Evolutionary conservation across 768 basidiomycete species (phyloP), one percentile per base, ranked within the genome.

Genomic region (Dendrothele bispora): DNA sequence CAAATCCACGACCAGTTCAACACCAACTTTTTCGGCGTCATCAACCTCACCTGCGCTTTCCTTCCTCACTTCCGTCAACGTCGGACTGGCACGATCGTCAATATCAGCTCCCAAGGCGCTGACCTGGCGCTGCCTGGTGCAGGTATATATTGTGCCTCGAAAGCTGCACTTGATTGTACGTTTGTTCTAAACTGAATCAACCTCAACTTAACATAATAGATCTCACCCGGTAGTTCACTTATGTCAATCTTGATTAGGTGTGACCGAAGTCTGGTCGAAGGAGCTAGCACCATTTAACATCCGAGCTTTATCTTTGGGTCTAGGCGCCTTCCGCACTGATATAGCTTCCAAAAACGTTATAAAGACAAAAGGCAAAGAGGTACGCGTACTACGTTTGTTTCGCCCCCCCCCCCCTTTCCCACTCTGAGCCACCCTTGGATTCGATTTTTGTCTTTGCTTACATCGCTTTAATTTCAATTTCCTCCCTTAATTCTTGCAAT

Each of bases 11-110:
- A 30, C 2, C 55, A 60, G 43, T 61, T 63, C 43, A 43, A 56
- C 45, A 58, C 59, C 11, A 66, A 66, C 51, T 56, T 65, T 25
- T 55, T 61, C 43, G 62, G 62, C 12, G 59, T 61, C 2, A 52
- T 66, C 34, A 52, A 56, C 47, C 46, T 59, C 5, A 59, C 60
- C 7, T 52, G 55, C 43, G 50, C 49, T 1, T 58, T 67, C 51
- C 43, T 68, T 7, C 67, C 67, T 1, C 58, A 67, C 26, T 53
- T 66, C 22, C 52, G 55, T 6, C 26, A 11, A 15, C 45, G 54
- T 3, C 39, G 22, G 17, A 26, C 43, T 3, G 56, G 56, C 4
- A 57, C 53, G 12, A 46, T 57, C 39, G 51, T 57, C 3, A 57
- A 57, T 25, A 52, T 57, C 29, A 52, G 53, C 42, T 57, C 56